Evolutionary conservation across 495 filamentous ascomycete genomes (phyloP).

Genomic region (Thermochaetoides thermophila): DNA sequence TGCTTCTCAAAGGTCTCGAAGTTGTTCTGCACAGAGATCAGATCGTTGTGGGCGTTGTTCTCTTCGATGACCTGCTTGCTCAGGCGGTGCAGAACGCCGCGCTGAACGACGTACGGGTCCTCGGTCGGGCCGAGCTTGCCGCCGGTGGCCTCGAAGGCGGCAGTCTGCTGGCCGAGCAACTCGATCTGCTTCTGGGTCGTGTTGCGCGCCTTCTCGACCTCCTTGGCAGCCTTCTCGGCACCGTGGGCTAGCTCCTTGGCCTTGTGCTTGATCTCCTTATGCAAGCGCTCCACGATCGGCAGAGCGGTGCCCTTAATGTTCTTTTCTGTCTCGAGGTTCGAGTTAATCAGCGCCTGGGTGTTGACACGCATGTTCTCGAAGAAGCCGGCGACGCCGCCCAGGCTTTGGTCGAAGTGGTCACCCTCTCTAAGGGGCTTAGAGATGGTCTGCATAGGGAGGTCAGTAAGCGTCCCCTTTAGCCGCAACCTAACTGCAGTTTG

Average conservation of each 20-base stretch:
- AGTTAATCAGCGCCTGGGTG: conserved; percentile 76
- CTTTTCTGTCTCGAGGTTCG: conserved; percentile 79
- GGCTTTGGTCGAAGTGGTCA: conserved; percentile 76
- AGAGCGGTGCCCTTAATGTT: conserved; percentile 68
- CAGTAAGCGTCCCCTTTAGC: neutral
- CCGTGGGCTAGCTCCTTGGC: conserved; percentile 71
- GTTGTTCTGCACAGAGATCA: conserved; percentile 74
- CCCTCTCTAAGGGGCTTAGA: conserved; percentile 72
- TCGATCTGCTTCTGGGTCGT: conserved; percentile 92
- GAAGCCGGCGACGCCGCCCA: conserved; percentile 70
- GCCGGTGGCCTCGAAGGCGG: conserved; percentile 54
- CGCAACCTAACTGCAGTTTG: neutral
- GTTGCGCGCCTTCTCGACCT: conserved; percentile 76
- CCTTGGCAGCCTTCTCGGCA: conserved; percentile 76
- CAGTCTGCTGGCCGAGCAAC: conserved; percentile 70
- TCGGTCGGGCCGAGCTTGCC: conserved; percentile 50
- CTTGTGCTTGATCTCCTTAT: conserved; percentile 93
- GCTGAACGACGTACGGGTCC: conserved; percentile 79
- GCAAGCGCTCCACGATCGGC: conserved; percentile 76
- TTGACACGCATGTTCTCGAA: conserved; percentile 90
- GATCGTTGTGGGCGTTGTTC: conserved; percentile 84
- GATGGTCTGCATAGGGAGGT: conserved; percentile 44
- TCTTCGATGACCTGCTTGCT: conserved; percentile 87
- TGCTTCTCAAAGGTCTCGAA: conserved; percentile 83
- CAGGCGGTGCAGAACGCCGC: conserved; percentile 67